Percentiles rank a stretch among this genome's conserved stretches.
Conservation (phyloP, 352 stramenopile species). For the Elongisporangium prolatum region DNA sequence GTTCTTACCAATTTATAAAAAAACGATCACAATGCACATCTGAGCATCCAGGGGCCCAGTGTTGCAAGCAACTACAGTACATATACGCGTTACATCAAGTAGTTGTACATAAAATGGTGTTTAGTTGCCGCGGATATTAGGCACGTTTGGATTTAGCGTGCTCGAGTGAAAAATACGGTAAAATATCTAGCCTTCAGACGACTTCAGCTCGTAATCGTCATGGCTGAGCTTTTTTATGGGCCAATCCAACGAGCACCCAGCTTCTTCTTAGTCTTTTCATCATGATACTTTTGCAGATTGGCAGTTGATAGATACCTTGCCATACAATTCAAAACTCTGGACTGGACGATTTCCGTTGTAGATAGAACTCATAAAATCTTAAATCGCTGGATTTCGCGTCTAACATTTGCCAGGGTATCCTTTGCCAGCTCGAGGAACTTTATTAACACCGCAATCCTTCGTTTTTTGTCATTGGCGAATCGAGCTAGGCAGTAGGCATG, state of each 20-base stretch:
- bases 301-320: constrained; percentile 7
- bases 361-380: constrained; percentile 6
- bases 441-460: background rate
- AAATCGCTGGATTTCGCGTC: background rate
- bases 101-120: too few species aligned
- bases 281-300: constrained; percentile 9
- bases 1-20: too few species aligned
- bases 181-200: constrained; percentile 6
- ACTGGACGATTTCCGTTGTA: constrained; percentile 7
- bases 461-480: background rate
- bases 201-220: constrained; percentile 10
- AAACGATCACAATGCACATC: too few species aligned
- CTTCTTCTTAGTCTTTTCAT: constrained; percentile 12
- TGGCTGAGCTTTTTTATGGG: constrained; percentile 5
- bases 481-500: constrained; percentile 1
- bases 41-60: too few species aligned
- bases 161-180: constrained; percentile 12
- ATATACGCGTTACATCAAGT: too few species aligned
- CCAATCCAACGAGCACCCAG: constrained; percentile 12
- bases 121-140: too few species aligned
- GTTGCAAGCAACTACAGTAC: too few species aligned
- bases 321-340: constrained; percentile 6
- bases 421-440: constrained; percentile 5
- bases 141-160: constrained; percentile 7
- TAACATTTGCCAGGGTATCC: constrained; percentile 1